These are phyloP conservation scores for Colletotrichum sansevieriae DNA, from an alignment of 2,329 filamentous ascomycete species.

Conservation along the genomic window DNA sequence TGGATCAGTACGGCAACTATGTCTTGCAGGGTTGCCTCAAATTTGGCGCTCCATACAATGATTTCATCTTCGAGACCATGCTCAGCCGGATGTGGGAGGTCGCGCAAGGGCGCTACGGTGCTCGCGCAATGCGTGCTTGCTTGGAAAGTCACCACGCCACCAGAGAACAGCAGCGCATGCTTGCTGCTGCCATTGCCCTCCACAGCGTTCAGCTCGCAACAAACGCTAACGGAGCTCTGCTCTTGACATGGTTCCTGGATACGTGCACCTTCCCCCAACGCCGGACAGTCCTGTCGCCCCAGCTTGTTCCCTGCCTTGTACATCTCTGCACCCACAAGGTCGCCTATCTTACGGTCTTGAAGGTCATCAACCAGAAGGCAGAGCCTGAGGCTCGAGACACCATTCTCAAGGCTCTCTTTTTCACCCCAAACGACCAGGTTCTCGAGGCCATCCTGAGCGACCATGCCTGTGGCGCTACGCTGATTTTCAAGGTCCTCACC, in stretches of 20 bases:
- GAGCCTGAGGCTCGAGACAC: conserved; percentile 92
- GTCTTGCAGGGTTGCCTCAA: conserved; percentile 96
- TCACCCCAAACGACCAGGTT: conserved; percentile 86
- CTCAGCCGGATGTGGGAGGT: conserved; percentile 94
- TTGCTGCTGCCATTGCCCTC: conserved; percentile 94
- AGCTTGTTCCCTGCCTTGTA: conserved; percentile 91
- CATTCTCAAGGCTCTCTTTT: conserved; percentile 92
- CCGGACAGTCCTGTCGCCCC: conserved; percentile 90
- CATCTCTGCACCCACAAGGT: conserved; percentile 99
- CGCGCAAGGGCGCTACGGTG: conserved; percentile 91
- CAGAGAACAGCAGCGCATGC: conserved; percentile 94
- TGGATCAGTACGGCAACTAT: conserved; percentile 99
- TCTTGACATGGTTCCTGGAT: conserved; percentile 97
- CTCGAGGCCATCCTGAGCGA: conserved; percentile 93
- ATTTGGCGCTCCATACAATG: conserved; percentile 88
- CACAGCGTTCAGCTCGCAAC: conserved; percentile 97
- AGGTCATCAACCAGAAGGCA: conserved; percentile 98
- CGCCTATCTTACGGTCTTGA: conserved; percentile 94
- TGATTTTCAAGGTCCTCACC: conserved; percentile 98
- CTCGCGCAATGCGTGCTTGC: conserved; percentile 95
- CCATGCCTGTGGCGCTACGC: conserved; percentile 89
- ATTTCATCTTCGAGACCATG: conserved; percentile 99
- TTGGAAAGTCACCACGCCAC: conserved; percentile 95
- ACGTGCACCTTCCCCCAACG: conserved; percentile 96
- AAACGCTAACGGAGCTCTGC: conserved; percentile 92